Percentiles rank a stretch among this genome's conserved stretches.
phyloP scores from a whole-genome alignment of 306 rosid species.

The Dalbergia cochinchinensis region DNA sequence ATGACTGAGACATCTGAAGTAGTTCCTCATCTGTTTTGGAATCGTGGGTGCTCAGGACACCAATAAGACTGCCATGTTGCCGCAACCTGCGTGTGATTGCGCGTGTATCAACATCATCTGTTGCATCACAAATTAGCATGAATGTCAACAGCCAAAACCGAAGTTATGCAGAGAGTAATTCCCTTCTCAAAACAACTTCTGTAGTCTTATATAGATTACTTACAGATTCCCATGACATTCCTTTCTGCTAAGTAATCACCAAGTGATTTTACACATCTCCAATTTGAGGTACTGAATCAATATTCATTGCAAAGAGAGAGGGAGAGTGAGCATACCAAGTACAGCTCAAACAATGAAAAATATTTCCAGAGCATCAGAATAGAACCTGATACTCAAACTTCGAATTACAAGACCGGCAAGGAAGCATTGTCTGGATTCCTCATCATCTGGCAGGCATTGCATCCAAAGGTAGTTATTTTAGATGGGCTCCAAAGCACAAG shows the following conservation, averaged over 20 bases:
- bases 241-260: constrained; percentile 82
- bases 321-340: constrained; percentile 23
- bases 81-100: constrained; percentile 93
- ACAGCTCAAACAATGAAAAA: constrained; percentile 33
- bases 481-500: constrained; percentile 29
- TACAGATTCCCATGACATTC: constrained; percentile 97
- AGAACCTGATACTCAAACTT: constrained; percentile 82
- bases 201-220: constrained; percentile 47
- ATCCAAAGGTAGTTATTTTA: constrained; percentile 11
- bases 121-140: constrained; percentile 46
- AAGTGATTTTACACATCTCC: constrained; percentile 77
- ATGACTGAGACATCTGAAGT: constrained; percentile 77
- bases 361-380: neutral
- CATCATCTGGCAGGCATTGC: constrained; percentile 70
- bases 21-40: constrained; percentile 85
- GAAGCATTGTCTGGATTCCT: constrained; percentile 81
- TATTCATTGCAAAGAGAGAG: constrained; percentile 14
- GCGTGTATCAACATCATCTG: constrained; percentile 96
- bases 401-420: constrained; percentile 90
- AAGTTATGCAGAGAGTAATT: neutral
- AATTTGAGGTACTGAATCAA: constrained; percentile 84
- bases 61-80: constrained; percentile 95
- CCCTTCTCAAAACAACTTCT: constrained; percentile 29
- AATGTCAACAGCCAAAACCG: constrained; percentile 25
- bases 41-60: constrained; percentile 89